phyloP scores from a whole-genome alignment of 768 basidiomycete genomes.

The Tricholoma furcatifolium region DNA sequence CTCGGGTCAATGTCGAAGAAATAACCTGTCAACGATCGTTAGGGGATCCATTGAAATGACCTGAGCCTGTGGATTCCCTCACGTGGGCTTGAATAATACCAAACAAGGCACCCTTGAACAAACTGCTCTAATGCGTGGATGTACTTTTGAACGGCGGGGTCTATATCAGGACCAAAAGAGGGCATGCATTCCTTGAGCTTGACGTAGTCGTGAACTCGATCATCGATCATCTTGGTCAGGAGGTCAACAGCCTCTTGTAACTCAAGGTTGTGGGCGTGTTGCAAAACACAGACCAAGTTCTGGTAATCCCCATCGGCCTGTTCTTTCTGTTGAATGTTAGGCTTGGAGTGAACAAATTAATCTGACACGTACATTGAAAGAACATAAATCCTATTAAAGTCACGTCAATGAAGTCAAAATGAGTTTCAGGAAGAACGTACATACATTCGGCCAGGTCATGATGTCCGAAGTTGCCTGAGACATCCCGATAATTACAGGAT shows the following conservation, averaged over 20 bases:
- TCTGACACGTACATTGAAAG: background rate
- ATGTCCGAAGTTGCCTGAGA: conserved; percentile 20
- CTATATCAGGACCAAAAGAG: conserved; percentile 22
- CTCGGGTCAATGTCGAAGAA: conserved; percentile 7
- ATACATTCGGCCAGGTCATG: conserved; percentile 23
- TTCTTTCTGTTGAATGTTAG: conserved; percentile 22
- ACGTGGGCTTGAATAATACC: conserved; percentile 17
- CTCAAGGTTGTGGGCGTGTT: conserved; percentile 21
- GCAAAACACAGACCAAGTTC: conserved; percentile 24
- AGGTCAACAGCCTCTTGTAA: conserved; percentile 24
- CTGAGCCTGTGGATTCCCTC: background rate
- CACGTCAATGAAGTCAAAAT: background rate
- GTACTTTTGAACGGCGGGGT: conserved; percentile 9
- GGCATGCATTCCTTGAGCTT: conserved; percentile 19
- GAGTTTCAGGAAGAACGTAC: background rate
- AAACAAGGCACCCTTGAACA: conserved; percentile 17
- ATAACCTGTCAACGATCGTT: conserved; percentile 1
- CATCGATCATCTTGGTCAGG: conserved; percentile 19
- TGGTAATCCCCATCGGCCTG: conserved; percentile 27
- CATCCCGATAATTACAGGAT: conserved; percentile 17
- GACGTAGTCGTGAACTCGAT: conserved; percentile 21
- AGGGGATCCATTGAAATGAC: background rate
- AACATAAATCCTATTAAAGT: conserved; percentile 7
- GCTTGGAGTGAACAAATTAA: too few relatives aligned
- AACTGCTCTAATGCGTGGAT: conserved; percentile 14